Percentiles rank a stretch among this genome's conserved stretches.
phyloP scores from a whole-genome alignment of 208 protist species.

The Porcisia hertigi region DNA sequence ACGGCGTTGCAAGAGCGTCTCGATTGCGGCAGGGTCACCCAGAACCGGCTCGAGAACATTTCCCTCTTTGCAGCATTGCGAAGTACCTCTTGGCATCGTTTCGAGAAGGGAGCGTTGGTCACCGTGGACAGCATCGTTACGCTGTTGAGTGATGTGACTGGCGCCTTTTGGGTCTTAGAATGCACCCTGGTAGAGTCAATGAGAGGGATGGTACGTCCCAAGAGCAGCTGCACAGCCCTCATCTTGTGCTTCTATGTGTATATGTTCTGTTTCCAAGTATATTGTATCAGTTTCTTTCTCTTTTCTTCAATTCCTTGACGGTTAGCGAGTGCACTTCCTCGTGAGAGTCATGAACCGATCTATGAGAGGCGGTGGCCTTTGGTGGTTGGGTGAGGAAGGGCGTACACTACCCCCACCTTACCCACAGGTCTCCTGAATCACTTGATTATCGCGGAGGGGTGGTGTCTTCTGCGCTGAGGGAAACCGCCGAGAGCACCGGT shows the following conservation, averaged over 20 bases:
- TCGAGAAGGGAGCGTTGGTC: conserved; percentile 74
- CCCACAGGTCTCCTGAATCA: not conserved
- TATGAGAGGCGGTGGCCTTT: not conserved
- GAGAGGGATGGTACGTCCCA: conserved; percentile 14
- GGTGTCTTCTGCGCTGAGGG: not conserved
- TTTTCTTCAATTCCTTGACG: not conserved
- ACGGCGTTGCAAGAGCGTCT: conserved; percentile 71
- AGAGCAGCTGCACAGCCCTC: not conserved
- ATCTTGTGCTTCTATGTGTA: conserved; percentile 7
- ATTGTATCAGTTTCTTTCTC: not conserved
- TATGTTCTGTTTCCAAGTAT: not conserved
- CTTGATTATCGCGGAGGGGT: not conserved
- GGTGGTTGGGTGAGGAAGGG: not conserved
- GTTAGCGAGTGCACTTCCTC: not conserved
- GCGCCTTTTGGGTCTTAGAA: not conserved
- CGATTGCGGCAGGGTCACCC: conserved; percentile 81
- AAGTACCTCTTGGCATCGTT: conserved; percentile 50
- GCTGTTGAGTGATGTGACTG: conserved; percentile 18
- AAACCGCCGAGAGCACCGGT: not conserved
- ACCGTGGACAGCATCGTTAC: conserved; percentile 78
- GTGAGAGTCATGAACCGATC: not conserved
- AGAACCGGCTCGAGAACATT: conserved; percentile 67
- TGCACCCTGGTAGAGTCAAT: conserved; percentile 10
- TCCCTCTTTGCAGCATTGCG: conserved; percentile 37
- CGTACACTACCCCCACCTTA: not conserved